These are phyloP conservation scores for Mallotus repandus DNA, from an alignment of 441 rosid species.

Conservation along the genomic window DNA sequence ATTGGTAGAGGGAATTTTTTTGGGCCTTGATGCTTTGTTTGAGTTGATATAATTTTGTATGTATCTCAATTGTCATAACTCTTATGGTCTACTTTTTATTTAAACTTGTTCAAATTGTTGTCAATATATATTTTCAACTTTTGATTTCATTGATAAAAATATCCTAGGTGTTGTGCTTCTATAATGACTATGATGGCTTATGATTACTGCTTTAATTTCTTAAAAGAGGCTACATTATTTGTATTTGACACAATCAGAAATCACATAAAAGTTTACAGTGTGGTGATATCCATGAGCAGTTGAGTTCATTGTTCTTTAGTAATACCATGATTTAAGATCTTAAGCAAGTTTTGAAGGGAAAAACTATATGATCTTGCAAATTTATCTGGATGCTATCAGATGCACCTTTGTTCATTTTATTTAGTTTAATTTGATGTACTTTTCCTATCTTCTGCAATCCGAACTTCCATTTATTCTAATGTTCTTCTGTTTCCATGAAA, in stretches of 20 bases:
- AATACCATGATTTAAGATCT: background rate
- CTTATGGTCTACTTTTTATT: background rate
- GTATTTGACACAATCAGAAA: background rate
- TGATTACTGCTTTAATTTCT: background rate
- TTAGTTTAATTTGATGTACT: background rate
- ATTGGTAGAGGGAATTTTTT: background rate
- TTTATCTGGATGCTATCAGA: background rate
- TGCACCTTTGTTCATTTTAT: background rate
- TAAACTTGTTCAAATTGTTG: background rate
- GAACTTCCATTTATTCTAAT: background rate
- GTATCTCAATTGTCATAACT: background rate
- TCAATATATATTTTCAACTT: background rate
- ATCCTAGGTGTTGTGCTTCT: background rate
- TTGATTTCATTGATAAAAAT: background rate
- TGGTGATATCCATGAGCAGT: background rate
- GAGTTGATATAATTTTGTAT: background rate
- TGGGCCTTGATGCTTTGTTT: background rate
- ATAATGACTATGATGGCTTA: background rate
- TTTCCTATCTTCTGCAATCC: background rate
- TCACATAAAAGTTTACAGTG: background rate
- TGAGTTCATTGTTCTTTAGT: background rate
- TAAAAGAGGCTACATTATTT: background rate
- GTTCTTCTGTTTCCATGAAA: background rate
- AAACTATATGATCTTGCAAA: background rate
- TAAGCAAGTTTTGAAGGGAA: background rate